These are phyloP conservation scores for Amanita exitialis DNA, from an alignment of 768 basidiomycete genomes.

Conservation along the genomic window DNA sequence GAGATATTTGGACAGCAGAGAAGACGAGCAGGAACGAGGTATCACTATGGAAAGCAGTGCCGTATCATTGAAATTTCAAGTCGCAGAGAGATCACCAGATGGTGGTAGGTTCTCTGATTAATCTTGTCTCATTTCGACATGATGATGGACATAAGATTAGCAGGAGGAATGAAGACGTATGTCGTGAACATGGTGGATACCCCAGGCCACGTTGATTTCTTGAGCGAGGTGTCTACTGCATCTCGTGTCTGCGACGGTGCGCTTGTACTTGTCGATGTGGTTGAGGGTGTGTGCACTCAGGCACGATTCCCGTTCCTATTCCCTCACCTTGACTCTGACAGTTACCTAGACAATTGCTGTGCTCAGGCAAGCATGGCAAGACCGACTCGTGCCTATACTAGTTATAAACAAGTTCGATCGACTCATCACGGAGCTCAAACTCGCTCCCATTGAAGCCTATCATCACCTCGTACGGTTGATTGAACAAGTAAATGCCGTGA, in stretches of 20 bases:
- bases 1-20: slow-evolving; percentile 88
- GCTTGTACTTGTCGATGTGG: slow-evolving; percentile 89
- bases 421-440: slow-evolving; percentile 85
- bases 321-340: not conserved
- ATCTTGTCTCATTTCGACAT: slow-evolving; percentile 8
- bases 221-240: slow-evolving; percentile 92
- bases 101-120: slow-evolving; percentile 40
- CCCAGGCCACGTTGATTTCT: slow-evolving; percentile 98
- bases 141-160: slow-evolving; percentile 33
- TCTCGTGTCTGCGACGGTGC: slow-evolving; percentile 93
- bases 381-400: slow-evolving; percentile 80
- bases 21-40: slow-evolving; percentile 95
- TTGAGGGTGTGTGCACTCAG: slow-evolving; percentile 98
- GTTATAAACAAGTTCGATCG: slow-evolving; percentile 98
- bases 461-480: slow-evolving; percentile 90
- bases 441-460: slow-evolving; percentile 86
- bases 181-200: slow-evolving; percentile 96
- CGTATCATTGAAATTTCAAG: slow-evolving; percentile 82
- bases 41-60: slow-evolving; percentile 99
- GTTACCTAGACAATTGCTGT: slow-evolving; percentile 79
- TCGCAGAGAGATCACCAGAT: slow-evolving; percentile 42
- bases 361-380: slow-evolving; percentile 88
- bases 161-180: slow-evolving; percentile 54
- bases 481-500: slow-evolving; percentile 96
- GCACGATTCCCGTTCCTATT: slow-evolving; percentile 29